Base-by-base conservation (phyloP, 31 red algal genomes). In the Pterothamnion heteromorphum region DNA sequence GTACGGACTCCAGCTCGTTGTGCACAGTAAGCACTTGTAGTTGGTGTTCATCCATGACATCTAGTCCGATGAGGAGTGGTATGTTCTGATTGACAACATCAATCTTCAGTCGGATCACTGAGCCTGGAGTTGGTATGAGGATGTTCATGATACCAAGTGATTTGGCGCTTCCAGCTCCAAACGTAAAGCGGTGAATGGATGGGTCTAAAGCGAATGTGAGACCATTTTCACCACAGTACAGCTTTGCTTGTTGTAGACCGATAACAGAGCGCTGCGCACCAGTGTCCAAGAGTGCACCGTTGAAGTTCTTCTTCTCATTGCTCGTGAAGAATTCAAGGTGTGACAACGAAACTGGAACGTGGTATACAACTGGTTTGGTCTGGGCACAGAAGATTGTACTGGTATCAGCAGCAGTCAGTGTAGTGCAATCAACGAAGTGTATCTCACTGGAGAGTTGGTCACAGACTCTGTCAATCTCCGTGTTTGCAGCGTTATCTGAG, bases 31-130 rank as follows among this genome's bases (percentile, higher is more conserved):
- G 30, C 1, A 39, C 84, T n/a, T 92, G 35, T 4, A 89, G 32
- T 2, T 3, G 2, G 31, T 88, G 43, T 20, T 22, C 24, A 44
- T 92, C 91, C 80, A 92, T 30, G n/a, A n/a, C n/a, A n/a, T n/a
- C n/a, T n/a, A n/a, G n/a, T n/a, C n/a, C n/a, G n/a, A n/a, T n/a
- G n/a, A n/a, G n/a, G n/a, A n/a, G n/a, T n/a, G n/a, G n/a, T n/a
- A n/a, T n/a, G n/a, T n/a, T n/a, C n/a, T n/a, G n/a, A n/a, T n/a
- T n/a, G n/a, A n/a, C n/a, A n/a, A n/a, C n/a, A n/a, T n/a, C n/a
- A n/a, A n/a, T n/a, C 3, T 85, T 83, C 2, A 92, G 81, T 0
- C 91, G 37, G 28, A 92, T 58, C 2, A 89, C 21, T 33, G 87
- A 41, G 1, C 81, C 81, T 23, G 87, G 78, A 2, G 74, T 26